These are phyloP conservation scores for Eremochloa ophiuroides DNA, from an alignment of 176 grass and related monocot genomes.

Conservation along the genomic window DNA sequence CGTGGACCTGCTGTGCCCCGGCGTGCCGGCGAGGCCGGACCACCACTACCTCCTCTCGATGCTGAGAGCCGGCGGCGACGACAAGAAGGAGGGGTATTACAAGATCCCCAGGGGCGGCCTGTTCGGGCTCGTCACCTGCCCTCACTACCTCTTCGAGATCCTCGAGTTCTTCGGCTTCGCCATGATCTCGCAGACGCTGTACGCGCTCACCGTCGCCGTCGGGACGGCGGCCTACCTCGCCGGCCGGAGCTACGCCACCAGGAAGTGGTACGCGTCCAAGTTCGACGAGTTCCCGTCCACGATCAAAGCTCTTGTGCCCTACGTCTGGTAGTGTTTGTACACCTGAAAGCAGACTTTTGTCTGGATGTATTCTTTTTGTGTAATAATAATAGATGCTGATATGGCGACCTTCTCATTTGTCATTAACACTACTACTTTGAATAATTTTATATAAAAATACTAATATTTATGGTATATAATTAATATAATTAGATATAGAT, in stretches of 20 bases:
- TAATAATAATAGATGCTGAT: too few species aligned
- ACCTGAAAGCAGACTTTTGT: background rate
- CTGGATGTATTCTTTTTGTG: too few species aligned
- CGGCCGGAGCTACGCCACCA: slow-evolving; percentile 64
- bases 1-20: slow-evolving; percentile 37
- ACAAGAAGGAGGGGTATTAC: slow-evolving; percentile 33
- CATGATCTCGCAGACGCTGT: slow-evolving; percentile 59
- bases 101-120: slow-evolving; percentile 69
- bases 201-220: slow-evolving; percentile 22
- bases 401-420: too few species aligned
- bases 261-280: slow-evolving; percentile 67
- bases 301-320: slow-evolving; percentile 66
- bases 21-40: slow-evolving; percentile 60
- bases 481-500: too few species aligned
- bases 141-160: slow-evolving; percentile 90
- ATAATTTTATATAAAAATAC: too few species aligned
- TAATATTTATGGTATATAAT: too few species aligned
- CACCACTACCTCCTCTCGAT: slow-evolving; percentile 55
- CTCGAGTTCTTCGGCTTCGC: slow-evolving; percentile 47
- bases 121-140: slow-evolving; percentile 54
- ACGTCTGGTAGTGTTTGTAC: slow-evolving; percentile 34
- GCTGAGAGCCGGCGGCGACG: slow-evolving; percentile 17
- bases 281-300: slow-evolving; percentile 46
- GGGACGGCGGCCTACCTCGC: slow-evolving; percentile 53
- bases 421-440: too few species aligned